A percentile compares a stretch with the other conserved stretches of the same genome.
Conservation (phyloP, 352 stramenopile species). For the Pythium dissimile region DNA sequence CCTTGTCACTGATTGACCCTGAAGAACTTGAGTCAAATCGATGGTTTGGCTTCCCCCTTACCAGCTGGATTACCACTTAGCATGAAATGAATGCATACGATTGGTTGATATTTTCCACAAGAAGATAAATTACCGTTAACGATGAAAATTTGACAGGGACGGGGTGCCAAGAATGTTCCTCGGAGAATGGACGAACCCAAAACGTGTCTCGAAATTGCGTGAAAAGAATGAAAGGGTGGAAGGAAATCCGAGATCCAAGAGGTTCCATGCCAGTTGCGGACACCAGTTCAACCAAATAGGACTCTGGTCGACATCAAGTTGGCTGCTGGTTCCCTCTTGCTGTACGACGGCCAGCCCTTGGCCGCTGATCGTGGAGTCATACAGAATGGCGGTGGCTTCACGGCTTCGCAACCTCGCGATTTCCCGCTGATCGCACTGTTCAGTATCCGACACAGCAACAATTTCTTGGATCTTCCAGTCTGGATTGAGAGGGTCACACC, state of each 20-base stretch:
- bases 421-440: too few species aligned
- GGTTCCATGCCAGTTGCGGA: not conserved
- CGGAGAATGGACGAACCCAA: not conserved
- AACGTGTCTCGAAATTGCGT: not conserved
- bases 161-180: slow-evolving; percentile 5
- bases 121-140: slow-evolving; percentile 12
- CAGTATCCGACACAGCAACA: too few species aligned
- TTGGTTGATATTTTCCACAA: slow-evolving; percentile 1
- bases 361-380: too few species aligned
- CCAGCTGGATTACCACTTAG: not conserved
- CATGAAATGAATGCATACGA: slow-evolving; percentile 7
- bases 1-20: not conserved
- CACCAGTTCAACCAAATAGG: too few species aligned
- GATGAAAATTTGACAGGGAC: not conserved
- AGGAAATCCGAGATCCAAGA: not conserved
- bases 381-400: too few species aligned
- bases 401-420: too few species aligned
- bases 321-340: too few species aligned
- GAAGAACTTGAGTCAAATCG: not conserved
- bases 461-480: too few species aligned
- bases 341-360: too few species aligned
- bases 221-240: not conserved
- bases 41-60: not conserved
- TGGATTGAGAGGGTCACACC: too few species aligned
- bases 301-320: too few species aligned